Conservation (phyloP, 2,329 filamentous ascomycete genomes). For the Penicillium sclerotiorum region DNA sequence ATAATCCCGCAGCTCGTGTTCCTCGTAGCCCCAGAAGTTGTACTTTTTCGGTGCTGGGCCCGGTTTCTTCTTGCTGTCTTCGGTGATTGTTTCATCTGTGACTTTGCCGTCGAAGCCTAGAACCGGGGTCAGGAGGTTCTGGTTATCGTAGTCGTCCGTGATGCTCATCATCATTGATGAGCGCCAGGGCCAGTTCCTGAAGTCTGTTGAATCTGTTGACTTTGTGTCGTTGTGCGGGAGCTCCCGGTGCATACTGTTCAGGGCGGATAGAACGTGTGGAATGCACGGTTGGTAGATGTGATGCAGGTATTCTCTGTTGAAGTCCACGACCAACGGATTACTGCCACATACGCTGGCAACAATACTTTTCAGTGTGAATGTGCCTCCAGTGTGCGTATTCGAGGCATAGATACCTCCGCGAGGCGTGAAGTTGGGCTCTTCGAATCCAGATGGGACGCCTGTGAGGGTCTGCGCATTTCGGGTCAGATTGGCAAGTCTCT, state of each 20-base stretch:
- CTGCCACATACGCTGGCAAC: slow-evolving; percentile 44
- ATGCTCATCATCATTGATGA: slow-evolving; percentile 31
- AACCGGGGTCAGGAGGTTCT: slow-evolving; percentile 22
- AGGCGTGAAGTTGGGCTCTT: slow-evolving; percentile 13
- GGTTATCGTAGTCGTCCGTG: slow-evolving; percentile 30
- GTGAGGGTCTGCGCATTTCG: slow-evolving; percentile 25
- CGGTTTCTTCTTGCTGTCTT: slow-evolving; percentile 13
- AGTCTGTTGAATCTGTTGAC: slow-evolving; percentile 18
- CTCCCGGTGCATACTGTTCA: slow-evolving; percentile 12
- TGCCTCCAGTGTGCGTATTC: slow-evolving; percentile 42
- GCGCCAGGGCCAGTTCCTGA: slow-evolving; percentile 27
- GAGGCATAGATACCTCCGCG: slow-evolving; percentile 45
- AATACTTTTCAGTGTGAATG: slow-evolving; percentile 49
- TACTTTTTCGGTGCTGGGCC: slow-evolving; percentile 13
- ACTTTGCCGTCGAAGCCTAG: slow-evolving; percentile 25
- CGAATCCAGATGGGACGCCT: slow-evolving; percentile 20
- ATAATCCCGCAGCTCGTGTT: slow-evolving; percentile 25
- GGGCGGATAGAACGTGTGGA: slow-evolving; percentile 32
- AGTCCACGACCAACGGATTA: slow-evolving; percentile 43
- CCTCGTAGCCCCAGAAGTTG: slow-evolving; percentile 28
- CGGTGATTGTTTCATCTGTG: slow-evolving; percentile 19
- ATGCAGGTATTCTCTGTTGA: slow-evolving; percentile 43
- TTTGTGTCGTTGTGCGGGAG: slow-evolving; percentile 5
- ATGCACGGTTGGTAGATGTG: slow-evolving; percentile 49
- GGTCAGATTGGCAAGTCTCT: slow-evolving; percentile 26